Evolutionary conservation across 352 stramenopile species (phyloP), one percentile per base, ranked within the genome.

Genomic region (Globisporangium okanoganense): DNA sequence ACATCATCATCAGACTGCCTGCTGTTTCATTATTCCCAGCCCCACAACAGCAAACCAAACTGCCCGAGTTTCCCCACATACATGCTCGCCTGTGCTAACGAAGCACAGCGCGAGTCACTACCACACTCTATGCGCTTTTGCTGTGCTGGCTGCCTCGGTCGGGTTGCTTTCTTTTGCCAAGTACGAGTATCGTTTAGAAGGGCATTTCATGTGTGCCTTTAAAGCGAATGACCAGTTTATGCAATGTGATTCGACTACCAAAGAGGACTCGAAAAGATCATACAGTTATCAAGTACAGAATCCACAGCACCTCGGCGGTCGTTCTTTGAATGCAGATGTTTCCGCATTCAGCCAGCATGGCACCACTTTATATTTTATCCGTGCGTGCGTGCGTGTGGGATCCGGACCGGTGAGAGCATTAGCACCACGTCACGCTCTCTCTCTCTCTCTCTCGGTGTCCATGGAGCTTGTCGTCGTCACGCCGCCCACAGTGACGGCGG

Each of bases 391-490:
- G 29, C 48, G 48, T 40, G 27, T 27, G 7, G 18, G 16, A 56
- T 56, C 29, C 49, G n/a, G 49, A 56, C 16, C 27, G 48, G 18
- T 2, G 25, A 7, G 9, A 38, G 27, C 49, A 25, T 38, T 56
- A 43, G n/a, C 29, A 43, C 22, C 29, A 18, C 29, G 29, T 8
- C 48, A 55, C 49, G 49, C 27, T 3, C 47, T 53, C 22, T 29
- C 43, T 51, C 20, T 35, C 44, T 51, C 25, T 38, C 16, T 51
- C 45, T 56, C 29, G 49, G 49, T 56, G 49, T 5, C 24, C 13
- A 20, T 40, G 48, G 6, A 55, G 18, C 18, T 18, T 25, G 49
- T 55, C n/a, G 49, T 55, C 29, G 49, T 41, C 27, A 41, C 49
- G 49, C 48, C 13, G 29, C 9, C 29, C 5, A 14, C 13, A 58